Evolutionary conservation across 2,329 filamentous ascomycete species (phyloP).

Genomic region (Neofusicoccum ribis): DNA sequence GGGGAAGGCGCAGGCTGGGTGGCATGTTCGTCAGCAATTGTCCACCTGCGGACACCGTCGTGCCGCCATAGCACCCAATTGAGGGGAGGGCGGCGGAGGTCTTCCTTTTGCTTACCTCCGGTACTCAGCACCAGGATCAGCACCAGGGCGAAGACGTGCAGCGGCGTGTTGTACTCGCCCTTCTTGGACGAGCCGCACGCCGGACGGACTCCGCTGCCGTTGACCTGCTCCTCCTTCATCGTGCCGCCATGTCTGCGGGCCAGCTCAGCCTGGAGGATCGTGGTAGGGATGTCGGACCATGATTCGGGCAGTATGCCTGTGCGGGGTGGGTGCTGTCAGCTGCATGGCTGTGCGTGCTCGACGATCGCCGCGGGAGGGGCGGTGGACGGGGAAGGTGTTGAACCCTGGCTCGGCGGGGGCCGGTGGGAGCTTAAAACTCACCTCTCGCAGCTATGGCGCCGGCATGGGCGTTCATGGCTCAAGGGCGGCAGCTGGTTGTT

Average conservation of each 20-base stretch:
- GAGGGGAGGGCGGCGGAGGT: background rate
- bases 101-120: slow-evolving; percentile 40
- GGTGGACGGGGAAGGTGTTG: background rate
- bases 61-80: background rate
- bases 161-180: slow-evolving; percentile 55
- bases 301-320: slow-evolving; percentile 22
- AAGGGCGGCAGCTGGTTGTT: background rate
- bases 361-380: background rate
- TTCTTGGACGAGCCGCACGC: slow-evolving; percentile 52
- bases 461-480: slow-evolving; percentile 13
- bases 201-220: slow-evolving; percentile 37
- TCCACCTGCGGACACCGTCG: background rate
- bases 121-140: slow-evolving; percentile 59
- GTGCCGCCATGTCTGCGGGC: slow-evolving; percentile 43
- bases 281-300: slow-evolving; percentile 43
- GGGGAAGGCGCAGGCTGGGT: slow-evolving; percentile 41
- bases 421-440: background rate
- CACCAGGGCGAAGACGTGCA: slow-evolving; percentile 60
- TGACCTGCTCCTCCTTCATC: slow-evolving; percentile 34
- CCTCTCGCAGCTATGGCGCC: slow-evolving; percentile 8
- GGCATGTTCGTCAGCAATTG: background rate
- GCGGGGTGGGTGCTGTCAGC: background rate
- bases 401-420: background rate
- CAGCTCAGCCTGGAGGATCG: slow-evolving; percentile 52
- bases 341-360: background rate